phyloP scores from a whole-genome alignment of 2,329 filamentous ascomycete species.

The Lasiodiplodia hormozganensis region DNA sequence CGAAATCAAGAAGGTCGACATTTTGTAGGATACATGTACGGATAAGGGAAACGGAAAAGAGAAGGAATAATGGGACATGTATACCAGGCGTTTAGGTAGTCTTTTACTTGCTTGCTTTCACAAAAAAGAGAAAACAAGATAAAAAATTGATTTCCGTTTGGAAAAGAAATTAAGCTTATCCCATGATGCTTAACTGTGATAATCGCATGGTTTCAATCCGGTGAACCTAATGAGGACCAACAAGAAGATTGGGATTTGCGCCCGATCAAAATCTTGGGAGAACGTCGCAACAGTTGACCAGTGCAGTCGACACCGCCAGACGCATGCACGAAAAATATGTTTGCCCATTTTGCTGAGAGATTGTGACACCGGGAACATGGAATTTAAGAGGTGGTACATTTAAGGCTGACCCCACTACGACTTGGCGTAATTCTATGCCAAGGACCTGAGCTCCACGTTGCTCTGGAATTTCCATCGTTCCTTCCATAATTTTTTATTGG shows the following conservation, averaged over 20 bases:
- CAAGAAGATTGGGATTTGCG: not conserved
- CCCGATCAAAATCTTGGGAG: not conserved
- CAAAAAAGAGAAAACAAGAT: constrained; percentile 23
- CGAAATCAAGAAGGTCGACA: constrained; percentile 60
- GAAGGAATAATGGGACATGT: not conserved
- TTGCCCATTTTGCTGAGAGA: not conserved
- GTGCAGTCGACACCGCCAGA: not conserved
- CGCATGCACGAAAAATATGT: not conserved
- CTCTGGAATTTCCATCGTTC: not conserved
- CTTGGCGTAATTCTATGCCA: not conserved
- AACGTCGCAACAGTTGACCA: not conserved
- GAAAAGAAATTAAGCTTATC: constrained; percentile 3
- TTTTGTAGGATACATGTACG: constrained; percentile 47
- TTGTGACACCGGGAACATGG: not conserved
- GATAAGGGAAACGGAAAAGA: not conserved
- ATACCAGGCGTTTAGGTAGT: constrained; percentile 26
- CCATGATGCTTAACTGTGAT: constrained; percentile 17
- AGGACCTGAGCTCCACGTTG: not conserved
- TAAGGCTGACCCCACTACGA: not conserved
- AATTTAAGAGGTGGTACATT: not conserved
- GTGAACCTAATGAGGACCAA: not conserved
- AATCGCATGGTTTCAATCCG: not conserved
- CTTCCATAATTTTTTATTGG: not conserved
- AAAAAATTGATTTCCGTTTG: constrained; percentile 27
- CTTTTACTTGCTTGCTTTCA: constrained; percentile 4